Evolutionary conservation across 2,329 filamentous ascomycete genomes (phyloP).

Genomic region (Teratosphaeria destructans): DNA sequence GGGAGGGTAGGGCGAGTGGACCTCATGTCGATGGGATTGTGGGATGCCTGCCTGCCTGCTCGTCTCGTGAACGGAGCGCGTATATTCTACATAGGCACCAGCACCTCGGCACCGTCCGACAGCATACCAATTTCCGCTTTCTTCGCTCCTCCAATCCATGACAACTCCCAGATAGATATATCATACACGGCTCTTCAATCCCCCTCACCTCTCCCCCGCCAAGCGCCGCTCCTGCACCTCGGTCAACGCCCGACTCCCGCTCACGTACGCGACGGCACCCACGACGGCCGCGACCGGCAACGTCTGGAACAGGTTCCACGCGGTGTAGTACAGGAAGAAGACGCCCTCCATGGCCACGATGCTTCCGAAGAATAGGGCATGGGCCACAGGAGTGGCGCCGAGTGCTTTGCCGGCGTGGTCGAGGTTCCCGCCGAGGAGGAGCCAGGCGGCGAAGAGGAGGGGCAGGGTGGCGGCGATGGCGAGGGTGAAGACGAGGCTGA

Average conservation of each 20-base stretch:
- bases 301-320: conserved; percentile 84
- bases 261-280: conserved; percentile 65
- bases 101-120: not conserved
- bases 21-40: not conserved
- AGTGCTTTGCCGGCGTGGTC: conserved; percentile 68
- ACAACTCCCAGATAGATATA: not conserved
- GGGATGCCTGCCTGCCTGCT: not conserved
- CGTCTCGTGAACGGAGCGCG: not conserved
- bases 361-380: conserved; percentile 76
- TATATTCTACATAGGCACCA: not conserved
- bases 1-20: too few species aligned
- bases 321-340: conserved; percentile 89
- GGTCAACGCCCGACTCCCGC: conserved; percentile 77
- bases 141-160: too few species aligned
- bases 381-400: conserved; percentile 64
- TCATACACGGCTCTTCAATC: not conserved
- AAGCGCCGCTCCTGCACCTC: conserved; percentile 86
- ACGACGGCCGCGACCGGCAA: conserved; percentile 63
- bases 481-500: conserved; percentile 67
- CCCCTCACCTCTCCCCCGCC: conserved; percentile 50
- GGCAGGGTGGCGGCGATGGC: conserved; percentile 67
- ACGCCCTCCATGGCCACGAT: conserved; percentile 79
- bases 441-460: conserved; percentile 63
- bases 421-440: conserved; percentile 70
- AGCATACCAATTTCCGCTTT: not conserved